These are phyloP conservation scores for Chalaropsis ovoidea DNA, from an alignment of 2,329 filamentous ascomycete genomes.

Conservation along the genomic window DNA sequence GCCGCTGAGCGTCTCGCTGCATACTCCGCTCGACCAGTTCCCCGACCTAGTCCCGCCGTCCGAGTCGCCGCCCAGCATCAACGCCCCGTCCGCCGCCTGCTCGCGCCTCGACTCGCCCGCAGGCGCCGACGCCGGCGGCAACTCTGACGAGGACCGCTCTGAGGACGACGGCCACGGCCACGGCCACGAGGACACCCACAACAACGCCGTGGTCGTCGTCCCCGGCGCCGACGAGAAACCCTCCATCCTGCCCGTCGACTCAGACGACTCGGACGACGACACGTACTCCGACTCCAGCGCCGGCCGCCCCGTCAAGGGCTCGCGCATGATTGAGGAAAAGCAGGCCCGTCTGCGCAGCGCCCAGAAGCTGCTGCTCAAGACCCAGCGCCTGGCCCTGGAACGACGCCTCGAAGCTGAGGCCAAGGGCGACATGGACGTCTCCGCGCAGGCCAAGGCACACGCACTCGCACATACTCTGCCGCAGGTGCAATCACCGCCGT, in stretches of 20 bases:
- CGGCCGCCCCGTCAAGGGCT: conserved; percentile 26
- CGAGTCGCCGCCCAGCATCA: conserved; percentile 9
- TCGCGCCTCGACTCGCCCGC: conserved; percentile 11
- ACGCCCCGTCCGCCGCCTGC: conserved; percentile 19
- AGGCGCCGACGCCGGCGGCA: conserved; percentile 15
- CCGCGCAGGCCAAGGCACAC: not conserved
- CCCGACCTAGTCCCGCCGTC: conserved; percentile 15
- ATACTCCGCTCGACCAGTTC: conserved; percentile 16
- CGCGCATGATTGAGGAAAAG: conserved; percentile 32
- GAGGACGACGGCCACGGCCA: conserved; percentile 11
- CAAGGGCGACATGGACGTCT: not conserved
- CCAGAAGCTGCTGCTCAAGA: conserved; percentile 33
- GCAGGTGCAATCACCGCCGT: not conserved
- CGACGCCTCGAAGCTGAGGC: conserved; percentile 8
- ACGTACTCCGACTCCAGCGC: conserved; percentile 29
- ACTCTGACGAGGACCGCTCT: conserved; percentile 18
- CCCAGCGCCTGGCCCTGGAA: conserved; percentile 22
- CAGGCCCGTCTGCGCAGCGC: conserved; percentile 37
- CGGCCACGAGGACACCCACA: conserved; percentile 25
- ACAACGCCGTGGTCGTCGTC: conserved; percentile 26
- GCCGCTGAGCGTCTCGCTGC: conserved; percentile 20
- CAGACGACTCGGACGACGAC: conserved; percentile 27
- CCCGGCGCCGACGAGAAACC: conserved; percentile 1
- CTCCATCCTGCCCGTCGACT: conserved; percentile 19
- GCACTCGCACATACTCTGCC: not conserved